These are phyloP conservation scores for Amanita phalloides DNA, from an alignment of 768 basidiomycete genomes.

Conservation along the genomic window DNA sequence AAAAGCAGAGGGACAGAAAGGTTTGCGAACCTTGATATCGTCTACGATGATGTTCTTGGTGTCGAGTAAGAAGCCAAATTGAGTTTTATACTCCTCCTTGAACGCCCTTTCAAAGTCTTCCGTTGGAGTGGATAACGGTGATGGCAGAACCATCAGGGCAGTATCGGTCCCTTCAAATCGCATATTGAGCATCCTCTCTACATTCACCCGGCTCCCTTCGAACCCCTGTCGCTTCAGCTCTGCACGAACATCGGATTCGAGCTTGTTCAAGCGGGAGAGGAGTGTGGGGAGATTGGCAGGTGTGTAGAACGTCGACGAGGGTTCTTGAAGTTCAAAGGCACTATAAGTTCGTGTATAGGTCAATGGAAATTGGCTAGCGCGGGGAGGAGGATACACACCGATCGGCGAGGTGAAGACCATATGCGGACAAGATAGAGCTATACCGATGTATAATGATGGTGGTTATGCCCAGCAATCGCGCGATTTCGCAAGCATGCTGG, in stretches of 20 bases:
- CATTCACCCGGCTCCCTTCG: slow-evolving; percentile 51
- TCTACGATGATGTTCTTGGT: slow-evolving; percentile 79
- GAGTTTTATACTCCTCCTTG: slow-evolving; percentile 66
- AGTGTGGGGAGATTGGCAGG: slow-evolving; percentile 44
- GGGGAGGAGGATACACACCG: slow-evolving; percentile 20
- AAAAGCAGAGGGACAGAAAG: too few relatives aligned
- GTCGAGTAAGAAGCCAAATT: slow-evolving; percentile 89
- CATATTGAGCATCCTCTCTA: slow-evolving; percentile 86
- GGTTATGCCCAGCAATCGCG: slow-evolving; percentile 74
- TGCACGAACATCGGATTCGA: slow-evolving; percentile 46
- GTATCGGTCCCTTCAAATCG: slow-evolving; percentile 93
- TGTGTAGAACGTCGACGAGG: slow-evolving; percentile 72
- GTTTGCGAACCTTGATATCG: slow-evolving; percentile 62
- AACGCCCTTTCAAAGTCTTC: slow-evolving; percentile 73
- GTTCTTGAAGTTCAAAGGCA: slow-evolving; percentile 83
- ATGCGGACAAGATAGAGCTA: slow-evolving; percentile 89
- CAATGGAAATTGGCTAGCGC: neutral
- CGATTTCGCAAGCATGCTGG: slow-evolving; percentile 91
- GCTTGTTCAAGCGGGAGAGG: slow-evolving; percentile 54
- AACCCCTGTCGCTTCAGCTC: slow-evolving; percentile 82
- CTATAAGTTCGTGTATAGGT: slow-evolving; percentile 22
- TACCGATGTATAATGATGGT: slow-evolving; percentile 85
- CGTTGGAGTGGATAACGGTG: slow-evolving; percentile 34
- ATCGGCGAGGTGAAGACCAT: slow-evolving; percentile 88
- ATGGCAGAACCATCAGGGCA: slow-evolving; percentile 60